These are phyloP conservation scores for Coemansia sp. DNA, from an alignment of 192 early-diverging fungal genomes.

Conservation along the genomic window DNA sequence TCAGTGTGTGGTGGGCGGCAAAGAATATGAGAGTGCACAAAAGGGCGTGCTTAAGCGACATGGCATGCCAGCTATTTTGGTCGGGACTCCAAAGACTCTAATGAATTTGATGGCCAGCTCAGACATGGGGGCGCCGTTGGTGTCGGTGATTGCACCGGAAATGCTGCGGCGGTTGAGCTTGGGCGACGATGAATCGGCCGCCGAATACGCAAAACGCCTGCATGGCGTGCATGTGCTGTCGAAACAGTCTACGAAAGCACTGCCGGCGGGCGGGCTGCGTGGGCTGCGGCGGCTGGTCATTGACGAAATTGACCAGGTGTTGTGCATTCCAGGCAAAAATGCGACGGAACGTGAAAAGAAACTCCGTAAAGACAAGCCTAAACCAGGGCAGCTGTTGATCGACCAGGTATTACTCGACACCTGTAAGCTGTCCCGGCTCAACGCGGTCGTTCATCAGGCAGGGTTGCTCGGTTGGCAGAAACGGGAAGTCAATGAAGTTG, in stretches of 20 bases:
- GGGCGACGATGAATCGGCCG: not conserved
- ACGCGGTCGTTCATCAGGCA: conserved; percentile 2
- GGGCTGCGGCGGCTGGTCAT: conserved; percentile 32
- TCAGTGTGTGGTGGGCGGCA: conserved; percentile 36
- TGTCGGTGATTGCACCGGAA: not conserved
- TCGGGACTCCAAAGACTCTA: conserved; percentile 22
- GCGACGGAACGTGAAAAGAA: conserved; percentile 15
- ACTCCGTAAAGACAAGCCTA: conserved; percentile 29
- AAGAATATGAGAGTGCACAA: conserved; percentile 18
- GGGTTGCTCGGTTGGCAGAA: not conserved
- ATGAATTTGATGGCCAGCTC: not conserved
- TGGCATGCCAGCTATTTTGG: conserved; percentile 26
- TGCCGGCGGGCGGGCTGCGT: conserved; percentile 6
- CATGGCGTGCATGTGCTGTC: not conserved
- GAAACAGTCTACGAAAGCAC: not conserved
- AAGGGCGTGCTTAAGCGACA: conserved; percentile 18
- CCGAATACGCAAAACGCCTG: conserved; percentile 3
- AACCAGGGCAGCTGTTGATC: conserved; percentile 34
- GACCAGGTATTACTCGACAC: conserved; percentile 24
- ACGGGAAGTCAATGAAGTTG: not conserved
- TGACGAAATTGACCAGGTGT: conserved; percentile 47
- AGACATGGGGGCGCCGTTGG: not conserved
- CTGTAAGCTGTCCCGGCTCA: conserved; percentile 4
- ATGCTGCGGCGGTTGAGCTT: conserved; percentile 4
- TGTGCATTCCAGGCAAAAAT: conserved; percentile 27